A percentile compares a stretch with the other conserved stretches of the same genome.
Evolutionary conservation across 2,329 filamentous ascomycete species (phyloP).

Genomic region (Parascedosporium putredinis): DNA sequence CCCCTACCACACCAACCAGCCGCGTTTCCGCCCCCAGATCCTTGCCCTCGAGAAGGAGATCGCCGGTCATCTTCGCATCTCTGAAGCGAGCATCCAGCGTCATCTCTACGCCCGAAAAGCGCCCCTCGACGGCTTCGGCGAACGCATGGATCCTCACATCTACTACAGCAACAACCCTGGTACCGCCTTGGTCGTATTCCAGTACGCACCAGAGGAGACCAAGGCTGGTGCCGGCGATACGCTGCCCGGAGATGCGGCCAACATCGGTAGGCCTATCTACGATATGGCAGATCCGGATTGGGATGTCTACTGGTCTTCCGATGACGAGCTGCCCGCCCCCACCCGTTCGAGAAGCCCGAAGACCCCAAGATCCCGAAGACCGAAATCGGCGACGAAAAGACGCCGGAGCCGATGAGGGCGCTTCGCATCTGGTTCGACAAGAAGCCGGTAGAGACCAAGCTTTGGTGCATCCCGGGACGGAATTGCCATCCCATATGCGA

Average conservation of each 20-base stretch:
- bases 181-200: neutral
- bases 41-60: neutral
- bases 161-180: neutral
- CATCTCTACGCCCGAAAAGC: neutral
- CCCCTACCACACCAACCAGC: too few species aligned
- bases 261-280: neutral
- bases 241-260: neutral
- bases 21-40: neutral
- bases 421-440: slow-evolving; percentile 2
- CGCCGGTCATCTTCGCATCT: neutral
- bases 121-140: neutral
- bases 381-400: neutral
- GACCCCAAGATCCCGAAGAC: neutral
- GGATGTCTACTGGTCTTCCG: neutral
- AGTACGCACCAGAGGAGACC: slow-evolving; percentile 4
- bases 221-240: neutral
- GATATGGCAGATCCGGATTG: neutral
- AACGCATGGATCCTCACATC: neutral
- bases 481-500: neutral
- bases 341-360: neutral
- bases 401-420: neutral
- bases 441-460: slow-evolving; percentile 1
- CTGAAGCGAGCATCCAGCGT: neutral
- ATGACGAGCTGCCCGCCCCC: neutral
- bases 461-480: neutral